These are phyloP conservation scores for Tricholoma furcatifolium DNA, from an alignment of 768 basidiomycete species.

Conservation along the genomic window DNA sequence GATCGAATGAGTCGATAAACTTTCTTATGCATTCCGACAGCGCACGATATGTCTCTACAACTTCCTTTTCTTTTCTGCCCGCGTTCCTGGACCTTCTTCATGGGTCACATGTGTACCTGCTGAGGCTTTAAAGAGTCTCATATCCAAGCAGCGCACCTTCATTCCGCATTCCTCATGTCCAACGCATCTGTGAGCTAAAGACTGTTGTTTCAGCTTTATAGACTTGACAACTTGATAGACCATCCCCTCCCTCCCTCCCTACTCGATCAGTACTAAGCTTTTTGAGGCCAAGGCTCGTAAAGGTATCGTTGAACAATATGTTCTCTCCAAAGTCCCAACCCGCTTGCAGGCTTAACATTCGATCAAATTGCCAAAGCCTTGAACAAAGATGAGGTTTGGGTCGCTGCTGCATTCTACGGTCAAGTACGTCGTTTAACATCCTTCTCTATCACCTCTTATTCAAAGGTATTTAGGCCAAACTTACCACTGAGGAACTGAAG, in stretches of 20 bases:
- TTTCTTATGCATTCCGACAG: neutral
- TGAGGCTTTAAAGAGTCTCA: slow-evolving; percentile 9
- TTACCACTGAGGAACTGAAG: slow-evolving; percentile 55
- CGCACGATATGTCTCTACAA: neutral
- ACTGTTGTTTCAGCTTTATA: neutral
- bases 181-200: slow-evolving; percentile 19
- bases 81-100: slow-evolving; percentile 14
- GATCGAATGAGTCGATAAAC: neutral
- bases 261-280: slow-evolving; percentile 46
- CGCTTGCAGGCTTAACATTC: slow-evolving; percentile 46
- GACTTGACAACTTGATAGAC: slow-evolving; percentile 24
- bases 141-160: neutral
- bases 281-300: slow-evolving; percentile 69
- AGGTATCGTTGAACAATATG: slow-evolving; percentile 31
- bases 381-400: slow-evolving; percentile 77
- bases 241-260: slow-evolving; percentile 48
- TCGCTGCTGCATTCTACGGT: slow-evolving; percentile 80
- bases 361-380: slow-evolving; percentile 65
- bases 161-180: slow-evolving; percentile 30
- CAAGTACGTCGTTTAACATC: slow-evolving; percentile 43
- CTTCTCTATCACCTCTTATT: neutral
- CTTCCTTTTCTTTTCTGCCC: neutral
- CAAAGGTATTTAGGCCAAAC: slow-evolving; percentile 55
- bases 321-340: neutral
- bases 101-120: slow-evolving; percentile 12